phyloP scores from a whole-genome alignment of 2,329 filamentous ascomycete genomes.

The Neopestalotiopsis sp. region DNA sequence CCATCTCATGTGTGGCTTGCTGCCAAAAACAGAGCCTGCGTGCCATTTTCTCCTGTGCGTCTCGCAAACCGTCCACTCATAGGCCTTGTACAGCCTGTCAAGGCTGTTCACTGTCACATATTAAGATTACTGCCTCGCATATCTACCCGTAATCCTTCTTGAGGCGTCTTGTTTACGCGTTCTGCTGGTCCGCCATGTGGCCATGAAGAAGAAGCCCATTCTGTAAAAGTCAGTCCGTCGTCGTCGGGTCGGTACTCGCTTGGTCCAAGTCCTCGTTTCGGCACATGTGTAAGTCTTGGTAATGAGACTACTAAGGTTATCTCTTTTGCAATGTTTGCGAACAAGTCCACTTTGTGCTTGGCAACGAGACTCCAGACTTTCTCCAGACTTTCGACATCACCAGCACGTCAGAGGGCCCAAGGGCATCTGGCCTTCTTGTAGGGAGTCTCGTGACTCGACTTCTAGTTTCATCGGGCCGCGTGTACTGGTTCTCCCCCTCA shows the following conservation, averaged over 20 bases:
- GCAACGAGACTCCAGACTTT: too few species aligned
- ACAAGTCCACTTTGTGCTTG: too few species aligned
- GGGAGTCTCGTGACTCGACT: not conserved
- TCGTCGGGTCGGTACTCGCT: too few species aligned
- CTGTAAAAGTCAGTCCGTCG: too few species aligned
- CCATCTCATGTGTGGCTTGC: too few species aligned
- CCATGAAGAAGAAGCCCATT: too few species aligned
- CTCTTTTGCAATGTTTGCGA: too few species aligned
- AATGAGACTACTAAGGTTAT: too few species aligned
- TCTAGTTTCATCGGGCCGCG: not conserved
- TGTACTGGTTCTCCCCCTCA: not conserved
- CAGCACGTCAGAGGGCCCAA: not conserved
- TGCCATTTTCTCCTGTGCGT: not conserved
- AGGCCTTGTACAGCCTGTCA: not conserved
- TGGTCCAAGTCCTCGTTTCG: too few species aligned
- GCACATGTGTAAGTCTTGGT: too few species aligned
- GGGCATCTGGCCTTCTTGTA: not conserved
- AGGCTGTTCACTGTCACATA: too few species aligned
- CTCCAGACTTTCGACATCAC: too few species aligned
- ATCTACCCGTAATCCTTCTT: not conserved
- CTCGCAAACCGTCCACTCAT: slow-evolving; percentile 9
- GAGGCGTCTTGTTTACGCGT: not conserved
- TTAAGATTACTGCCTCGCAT: not conserved
- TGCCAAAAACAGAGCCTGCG: not conserved
- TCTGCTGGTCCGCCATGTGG: not conserved